These are phyloP conservation scores for Xylaria polymorpha DNA, from an alignment of 2,329 filamentous ascomycete genomes.

Conservation along the genomic window DNA sequence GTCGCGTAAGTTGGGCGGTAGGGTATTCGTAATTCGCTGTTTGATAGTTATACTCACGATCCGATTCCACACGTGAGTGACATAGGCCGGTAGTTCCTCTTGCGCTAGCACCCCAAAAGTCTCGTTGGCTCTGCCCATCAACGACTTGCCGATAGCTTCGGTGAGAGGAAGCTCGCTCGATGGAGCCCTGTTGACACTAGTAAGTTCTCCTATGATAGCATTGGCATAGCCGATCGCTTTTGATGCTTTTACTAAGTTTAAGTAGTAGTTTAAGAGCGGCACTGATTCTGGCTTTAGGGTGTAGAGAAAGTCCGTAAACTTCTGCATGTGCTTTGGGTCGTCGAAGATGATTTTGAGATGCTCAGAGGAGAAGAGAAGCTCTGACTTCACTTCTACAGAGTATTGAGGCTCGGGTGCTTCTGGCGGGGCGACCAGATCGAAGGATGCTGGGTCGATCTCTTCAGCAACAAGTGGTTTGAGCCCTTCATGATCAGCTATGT, in stretches of 20 bases:
- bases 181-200: conserved; percentile 64
- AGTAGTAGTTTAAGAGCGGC: conserved; percentile 75
- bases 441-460: conserved; percentile 54
- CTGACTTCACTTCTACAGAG: conserved; percentile 72
- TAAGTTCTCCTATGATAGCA: conserved; percentile 70
- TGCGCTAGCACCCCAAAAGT: conserved; percentile 73
- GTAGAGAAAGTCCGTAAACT: conserved; percentile 75
- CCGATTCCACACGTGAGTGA: conserved; percentile 75
- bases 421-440: conserved; percentile 58
- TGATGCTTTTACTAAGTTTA: conserved; percentile 77
- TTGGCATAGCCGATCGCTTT: conserved; percentile 79
- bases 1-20: conserved; percentile 72
- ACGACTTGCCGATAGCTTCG: conserved; percentile 65
- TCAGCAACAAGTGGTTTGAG: conserved; percentile 53
- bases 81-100: conserved; percentile 78
- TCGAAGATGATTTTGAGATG: conserved; percentile 74
- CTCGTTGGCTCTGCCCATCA: conserved; percentile 72
- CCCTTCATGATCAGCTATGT: conserved; percentile 46
- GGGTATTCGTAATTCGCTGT: conserved; percentile 73
- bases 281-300: conserved; percentile 70
- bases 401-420: conserved; percentile 54
- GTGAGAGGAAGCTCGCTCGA: conserved; percentile 65
- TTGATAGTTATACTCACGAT: conserved; percentile 77
- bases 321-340: conserved; percentile 70
- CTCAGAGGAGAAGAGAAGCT: conserved; percentile 72